A percentile compares a stretch with the other conserved stretches of the same genome.
These are phyloP conservation scores for Annulohypoxylon bovei DNA, from an alignment of 495 filamentous ascomycete species.

Conservation along the genomic window DNA sequence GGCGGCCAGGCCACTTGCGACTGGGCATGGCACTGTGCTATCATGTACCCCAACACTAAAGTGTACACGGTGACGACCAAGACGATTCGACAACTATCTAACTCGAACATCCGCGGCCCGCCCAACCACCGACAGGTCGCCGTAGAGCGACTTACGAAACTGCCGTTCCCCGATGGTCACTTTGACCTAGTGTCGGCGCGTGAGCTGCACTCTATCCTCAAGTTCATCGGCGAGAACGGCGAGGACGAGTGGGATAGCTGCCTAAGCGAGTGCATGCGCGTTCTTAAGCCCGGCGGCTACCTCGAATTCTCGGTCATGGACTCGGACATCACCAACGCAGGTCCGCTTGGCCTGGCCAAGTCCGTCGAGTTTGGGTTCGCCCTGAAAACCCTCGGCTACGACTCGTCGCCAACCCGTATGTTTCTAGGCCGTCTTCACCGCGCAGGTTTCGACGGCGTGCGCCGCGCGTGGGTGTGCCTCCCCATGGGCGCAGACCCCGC, in stretches of 20 bases:
- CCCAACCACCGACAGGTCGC: conserved; percentile 84
- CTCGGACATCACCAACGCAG: conserved; percentile 85
- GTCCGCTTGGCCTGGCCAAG: conserved; percentile 78
- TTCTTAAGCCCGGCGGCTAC: conserved; percentile 91
- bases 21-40: conserved; percentile 94
- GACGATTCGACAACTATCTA: conserved; percentile 68
- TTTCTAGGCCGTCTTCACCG: conserved; percentile 79
- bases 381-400: conserved; percentile 87
- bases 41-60: conserved; percentile 82
- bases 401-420: conserved; percentile 79
- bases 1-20: conserved; percentile 86
- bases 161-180: conserved; percentile 87
- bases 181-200: conserved; percentile 94
- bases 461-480: conserved; percentile 88
- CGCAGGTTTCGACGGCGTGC: conserved; percentile 78
- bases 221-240: conserved; percentile 68
- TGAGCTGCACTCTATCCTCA: conserved; percentile 83
- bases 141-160: conserved; percentile 75
- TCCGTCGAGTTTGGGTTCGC: conserved; percentile 89
- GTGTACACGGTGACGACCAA: conserved; percentile 86
- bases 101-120: conserved; percentile 79
- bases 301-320: conserved; percentile 91
- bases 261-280: conserved; percentile 84
- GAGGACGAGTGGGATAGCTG: conserved; percentile 89
- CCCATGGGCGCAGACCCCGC: conserved; percentile 78